Percentiles rank a stretch among this genome's conserved stretches.
These are phyloP conservation scores for Nakazawaea pomicola DNA, from an alignment of 805 yeast species.

Conservation along the genomic window DNA sequence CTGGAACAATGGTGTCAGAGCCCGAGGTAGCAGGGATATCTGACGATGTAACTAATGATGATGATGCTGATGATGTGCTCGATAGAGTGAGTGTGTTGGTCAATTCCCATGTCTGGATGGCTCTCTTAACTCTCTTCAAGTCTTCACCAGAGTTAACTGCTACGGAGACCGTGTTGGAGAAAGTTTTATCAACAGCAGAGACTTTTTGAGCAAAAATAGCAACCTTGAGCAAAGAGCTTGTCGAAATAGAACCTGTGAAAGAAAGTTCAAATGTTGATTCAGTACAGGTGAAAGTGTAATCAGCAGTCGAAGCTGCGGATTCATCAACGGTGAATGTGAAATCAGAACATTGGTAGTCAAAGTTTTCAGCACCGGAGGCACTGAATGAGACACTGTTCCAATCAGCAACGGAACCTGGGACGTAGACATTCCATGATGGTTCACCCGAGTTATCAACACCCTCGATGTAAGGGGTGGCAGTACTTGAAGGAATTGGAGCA, in stretches of 20 bases:
- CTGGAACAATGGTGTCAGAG: not conserved
- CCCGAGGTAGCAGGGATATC: not conserved
- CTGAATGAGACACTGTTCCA: constrained; percentile 3
- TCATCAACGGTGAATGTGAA: constrained; percentile 3
- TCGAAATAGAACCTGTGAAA: constrained; percentile 1
- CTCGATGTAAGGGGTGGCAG: constrained; percentile 7
- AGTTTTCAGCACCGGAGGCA: not conserved
- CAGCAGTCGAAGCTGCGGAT: not conserved
- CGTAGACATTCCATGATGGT: constrained; percentile 6
- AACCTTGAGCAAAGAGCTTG: not conserved
- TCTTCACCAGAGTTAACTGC: constrained; percentile 1
- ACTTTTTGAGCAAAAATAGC: not conserved
- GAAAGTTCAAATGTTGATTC: not conserved
- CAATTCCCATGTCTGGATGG: constrained; percentile 6
- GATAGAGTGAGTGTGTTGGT: not conserved
- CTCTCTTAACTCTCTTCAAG: constrained; percentile 6
- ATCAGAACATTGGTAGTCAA: constrained; percentile 2
- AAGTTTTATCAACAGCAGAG: not conserved
- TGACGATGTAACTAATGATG: not conserved
- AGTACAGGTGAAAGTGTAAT: not conserved
- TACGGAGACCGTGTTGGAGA: constrained; percentile 4
- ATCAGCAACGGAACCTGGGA: constrained; percentile 8
- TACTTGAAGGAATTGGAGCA: constrained; percentile 2
- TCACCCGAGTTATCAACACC: constrained; percentile 5
- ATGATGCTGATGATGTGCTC: too few relatives aligned